A percentile compares a stretch with the other conserved stretches of the same genome.
phyloP scores from a whole-genome alignment of 2,329 filamentous ascomycete species.

The Zymoseptoria passerinii region DNA sequence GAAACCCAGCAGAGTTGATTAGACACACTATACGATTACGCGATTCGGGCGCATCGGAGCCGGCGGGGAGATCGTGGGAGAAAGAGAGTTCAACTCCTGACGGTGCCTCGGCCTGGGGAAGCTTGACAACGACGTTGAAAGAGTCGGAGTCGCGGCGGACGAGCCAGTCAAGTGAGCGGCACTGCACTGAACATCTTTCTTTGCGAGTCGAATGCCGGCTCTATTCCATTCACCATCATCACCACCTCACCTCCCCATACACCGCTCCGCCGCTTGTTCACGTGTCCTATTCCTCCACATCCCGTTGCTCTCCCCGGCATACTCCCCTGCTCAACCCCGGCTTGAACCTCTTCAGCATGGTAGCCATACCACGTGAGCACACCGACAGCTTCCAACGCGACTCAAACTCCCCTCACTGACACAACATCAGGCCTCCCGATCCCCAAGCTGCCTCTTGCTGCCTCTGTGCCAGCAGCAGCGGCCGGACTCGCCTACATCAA shows the following conservation, averaged over 20 bases:
- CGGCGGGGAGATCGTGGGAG: not conserved
- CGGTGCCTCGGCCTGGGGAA: not conserved
- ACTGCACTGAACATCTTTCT: not conserved
- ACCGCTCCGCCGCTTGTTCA: not conserved
- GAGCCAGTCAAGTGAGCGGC: not conserved
- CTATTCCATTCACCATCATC: not conserved
- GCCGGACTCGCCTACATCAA: constrained; percentile 71
- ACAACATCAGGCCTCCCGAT: not conserved
- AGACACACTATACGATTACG: too few species aligned
- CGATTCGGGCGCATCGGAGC: not conserved
- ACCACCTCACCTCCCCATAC: not conserved
- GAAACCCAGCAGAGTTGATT: not conserved
- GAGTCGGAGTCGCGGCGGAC: not conserved
- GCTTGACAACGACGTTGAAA: not conserved
- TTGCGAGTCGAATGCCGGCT: not conserved
- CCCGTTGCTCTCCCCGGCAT: not conserved
- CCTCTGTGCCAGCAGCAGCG: constrained; percentile 41
- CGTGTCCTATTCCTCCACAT: not conserved
- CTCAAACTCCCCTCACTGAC: not conserved
- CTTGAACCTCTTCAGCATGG: not conserved
- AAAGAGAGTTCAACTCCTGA: not conserved
- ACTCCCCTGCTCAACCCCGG: not conserved
- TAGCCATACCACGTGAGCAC: not conserved
- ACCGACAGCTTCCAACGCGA: not conserved
- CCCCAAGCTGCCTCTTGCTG: constrained; percentile 4